Evolutionary conservation across 2,329 filamentous ascomycete genomes (phyloP).

Genomic region (Sarocladium oryzae): DNA sequence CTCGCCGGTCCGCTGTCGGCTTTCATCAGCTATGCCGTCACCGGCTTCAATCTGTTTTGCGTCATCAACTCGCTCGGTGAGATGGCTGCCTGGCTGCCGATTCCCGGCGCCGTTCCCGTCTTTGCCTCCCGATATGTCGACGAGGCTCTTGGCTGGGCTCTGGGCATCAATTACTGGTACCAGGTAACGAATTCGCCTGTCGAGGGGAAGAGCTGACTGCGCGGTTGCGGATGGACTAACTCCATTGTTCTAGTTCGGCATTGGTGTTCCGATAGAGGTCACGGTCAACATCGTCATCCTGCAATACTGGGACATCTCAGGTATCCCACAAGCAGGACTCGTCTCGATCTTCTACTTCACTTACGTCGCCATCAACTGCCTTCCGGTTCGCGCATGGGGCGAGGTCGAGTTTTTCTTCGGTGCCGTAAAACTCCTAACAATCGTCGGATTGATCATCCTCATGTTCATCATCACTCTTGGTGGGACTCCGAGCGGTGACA

Average conservation of each 20-base stretch:
- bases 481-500: conserved; percentile 33
- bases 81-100: conserved; percentile 56
- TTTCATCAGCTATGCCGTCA: conserved; percentile 35
- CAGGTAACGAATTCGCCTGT: too few species aligned
- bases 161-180: conserved; percentile 48
- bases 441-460: conserved; percentile 42
- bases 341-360: conserved; percentile 30
- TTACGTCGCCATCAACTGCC: conserved; percentile 32
- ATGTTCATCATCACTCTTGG: conserved; percentile 44
- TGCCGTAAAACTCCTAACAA: conserved; percentile 41
- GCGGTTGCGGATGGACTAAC: too few species aligned
- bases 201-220: too few species aligned
- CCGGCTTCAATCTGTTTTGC: conserved; percentile 41
- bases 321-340: conserved; percentile 22
- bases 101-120: conserved; percentile 46
- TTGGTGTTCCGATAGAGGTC: conserved; percentile 32
- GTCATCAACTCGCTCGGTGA: conserved; percentile 46
- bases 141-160: conserved; percentile 38
- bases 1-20: conserved; percentile 35
- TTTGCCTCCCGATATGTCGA: conserved; percentile 44
- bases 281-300: conserved; percentile 40
- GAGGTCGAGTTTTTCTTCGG: conserved; percentile 46
- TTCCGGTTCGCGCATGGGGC: conserved; percentile 40
- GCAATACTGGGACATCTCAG: conserved; percentile 32
- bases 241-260: neutral